These are phyloP conservation scores for Cotoneaster glaucophyllus DNA, from an alignment of 306 rosid genomes.

Conservation along the genomic window DNA sequence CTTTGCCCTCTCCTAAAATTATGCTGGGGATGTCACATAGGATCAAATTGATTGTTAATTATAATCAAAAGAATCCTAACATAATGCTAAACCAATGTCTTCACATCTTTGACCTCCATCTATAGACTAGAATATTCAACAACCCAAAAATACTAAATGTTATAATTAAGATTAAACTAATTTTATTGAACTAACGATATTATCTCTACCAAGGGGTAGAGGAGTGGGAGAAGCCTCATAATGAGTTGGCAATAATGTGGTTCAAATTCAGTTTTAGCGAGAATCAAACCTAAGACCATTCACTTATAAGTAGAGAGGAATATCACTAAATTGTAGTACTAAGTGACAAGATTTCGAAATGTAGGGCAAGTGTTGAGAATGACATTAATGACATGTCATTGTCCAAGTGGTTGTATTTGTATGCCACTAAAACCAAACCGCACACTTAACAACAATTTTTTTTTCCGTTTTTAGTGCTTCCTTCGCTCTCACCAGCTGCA, in stretches of 20 bases:
- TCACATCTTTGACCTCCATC: background rate
- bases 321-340: rapidly evolving
- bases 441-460: background rate
- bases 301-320: too few relatives aligned
- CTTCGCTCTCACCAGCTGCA: background rate
- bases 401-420: conserved; percentile 2
- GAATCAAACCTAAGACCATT: rapidly evolving
- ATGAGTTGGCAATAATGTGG: too few relatives aligned
- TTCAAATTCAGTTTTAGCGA: too few relatives aligned
- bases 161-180: background rate
- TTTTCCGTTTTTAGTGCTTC: background rate
- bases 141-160: background rate
- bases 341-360: background rate
- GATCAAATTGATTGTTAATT: background rate
- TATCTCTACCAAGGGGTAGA: too few relatives aligned
- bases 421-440: background rate
- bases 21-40: background rate
- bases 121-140: background rate
- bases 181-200: background rate
- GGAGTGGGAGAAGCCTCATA: too few relatives aligned
- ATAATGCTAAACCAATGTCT: background rate
- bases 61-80: background rate
- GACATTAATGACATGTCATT: conserved; percentile 10
- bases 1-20: background rate
- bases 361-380: conserved; percentile 2